Percentiles rank a stretch among this genome's conserved stretches.
Conservation (phyloP, 805 yeast species). For the Lachancea dasiensis region DNA sequence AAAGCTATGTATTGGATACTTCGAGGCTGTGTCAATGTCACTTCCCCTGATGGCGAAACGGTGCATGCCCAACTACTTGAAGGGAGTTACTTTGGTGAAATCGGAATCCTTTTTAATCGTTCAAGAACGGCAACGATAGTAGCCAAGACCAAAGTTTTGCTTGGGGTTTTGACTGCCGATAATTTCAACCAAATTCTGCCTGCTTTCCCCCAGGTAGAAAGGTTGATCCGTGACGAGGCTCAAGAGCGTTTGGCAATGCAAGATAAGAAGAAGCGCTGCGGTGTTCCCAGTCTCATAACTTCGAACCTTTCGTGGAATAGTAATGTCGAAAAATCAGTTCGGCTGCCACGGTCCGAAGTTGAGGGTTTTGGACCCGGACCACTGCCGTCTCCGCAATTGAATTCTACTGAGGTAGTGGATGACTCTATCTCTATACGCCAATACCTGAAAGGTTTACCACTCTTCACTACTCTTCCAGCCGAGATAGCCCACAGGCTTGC, state of each 20-base stretch:
- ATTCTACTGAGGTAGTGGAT: constrained; percentile 38
- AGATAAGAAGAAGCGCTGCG: constrained; percentile 50
- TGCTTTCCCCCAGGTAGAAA: constrained; percentile 58
- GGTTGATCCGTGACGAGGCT: constrained; percentile 70
- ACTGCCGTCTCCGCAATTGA: constrained; percentile 1
- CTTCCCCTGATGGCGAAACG: constrained; percentile 72
- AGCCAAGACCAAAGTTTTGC: constrained; percentile 57
- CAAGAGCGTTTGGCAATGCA: constrained; percentile 70
- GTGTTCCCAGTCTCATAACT: constrained; percentile 27
- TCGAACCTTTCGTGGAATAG: constrained; percentile 3
- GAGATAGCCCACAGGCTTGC: constrained; percentile 60
- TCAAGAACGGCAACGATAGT: constrained; percentile 78
- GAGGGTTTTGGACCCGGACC: not conserved
- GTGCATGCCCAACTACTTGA: constrained; percentile 62
- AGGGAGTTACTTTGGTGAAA: constrained; percentile 74
- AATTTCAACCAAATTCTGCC: constrained; percentile 53
- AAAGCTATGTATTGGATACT: constrained; percentile 76
- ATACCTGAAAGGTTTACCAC: constrained; percentile 50
- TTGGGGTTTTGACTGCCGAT: constrained; percentile 64
- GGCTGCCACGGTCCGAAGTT: not conserved
- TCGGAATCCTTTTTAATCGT: constrained; percentile 67
- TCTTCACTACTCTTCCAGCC: constrained; percentile 52
- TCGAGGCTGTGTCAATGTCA: constrained; percentile 69
- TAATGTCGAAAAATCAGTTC: not conserved
- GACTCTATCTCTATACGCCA: constrained; percentile 52